phyloP scores from a whole-genome alignment of 345 rosid genomes.

The Kernera saxatilis region DNA sequence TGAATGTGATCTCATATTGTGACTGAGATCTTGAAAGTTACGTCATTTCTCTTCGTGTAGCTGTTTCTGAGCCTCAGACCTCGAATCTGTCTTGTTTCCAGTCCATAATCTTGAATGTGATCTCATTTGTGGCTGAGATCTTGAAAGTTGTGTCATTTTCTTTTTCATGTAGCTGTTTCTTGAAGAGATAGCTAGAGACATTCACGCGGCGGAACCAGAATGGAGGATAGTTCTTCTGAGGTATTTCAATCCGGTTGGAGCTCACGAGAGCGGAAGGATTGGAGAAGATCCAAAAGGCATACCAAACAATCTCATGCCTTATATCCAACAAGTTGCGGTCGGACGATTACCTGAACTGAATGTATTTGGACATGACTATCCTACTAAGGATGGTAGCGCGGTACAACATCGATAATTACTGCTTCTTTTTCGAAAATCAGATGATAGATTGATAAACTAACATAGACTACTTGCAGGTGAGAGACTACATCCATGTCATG shows the following conservation, averaged over 20 bases:
- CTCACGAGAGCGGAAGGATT: constrained; percentile 86
- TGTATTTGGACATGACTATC: constrained; percentile 87
- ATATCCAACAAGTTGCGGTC: constrained; percentile 94
- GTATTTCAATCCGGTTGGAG: constrained; percentile 94
- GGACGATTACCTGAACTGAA: constrained; percentile 90
- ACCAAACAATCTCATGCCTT: constrained; percentile 94
- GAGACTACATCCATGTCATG: constrained; percentile 96
- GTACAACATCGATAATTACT: constrained; percentile 37
- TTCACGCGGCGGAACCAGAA: constrained; percentile 80
- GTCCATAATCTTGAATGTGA: not conserved
- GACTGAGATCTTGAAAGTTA: not conserved
- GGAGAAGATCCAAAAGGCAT: constrained; percentile 98
- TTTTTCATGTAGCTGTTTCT: constrained; percentile 56
- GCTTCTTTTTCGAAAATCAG: not conserved
- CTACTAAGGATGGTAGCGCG: constrained; percentile 85
- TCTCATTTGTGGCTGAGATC: not conserved
- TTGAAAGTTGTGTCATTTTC: not conserved
- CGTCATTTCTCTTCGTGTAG: constrained; percentile 28
- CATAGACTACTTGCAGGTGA: constrained; percentile 43
- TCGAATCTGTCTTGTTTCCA: not conserved
- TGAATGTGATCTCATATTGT: not conserved
- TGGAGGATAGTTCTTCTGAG: constrained; percentile 82
- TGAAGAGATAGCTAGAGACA: constrained; percentile 87
- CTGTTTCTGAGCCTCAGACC: too few relatives aligned
- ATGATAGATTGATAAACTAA: constrained; percentile 3